Evolutionary conservation across 495 filamentous ascomycete species (phyloP).

Genomic region (Penicillium psychrofluorescens): DNA sequence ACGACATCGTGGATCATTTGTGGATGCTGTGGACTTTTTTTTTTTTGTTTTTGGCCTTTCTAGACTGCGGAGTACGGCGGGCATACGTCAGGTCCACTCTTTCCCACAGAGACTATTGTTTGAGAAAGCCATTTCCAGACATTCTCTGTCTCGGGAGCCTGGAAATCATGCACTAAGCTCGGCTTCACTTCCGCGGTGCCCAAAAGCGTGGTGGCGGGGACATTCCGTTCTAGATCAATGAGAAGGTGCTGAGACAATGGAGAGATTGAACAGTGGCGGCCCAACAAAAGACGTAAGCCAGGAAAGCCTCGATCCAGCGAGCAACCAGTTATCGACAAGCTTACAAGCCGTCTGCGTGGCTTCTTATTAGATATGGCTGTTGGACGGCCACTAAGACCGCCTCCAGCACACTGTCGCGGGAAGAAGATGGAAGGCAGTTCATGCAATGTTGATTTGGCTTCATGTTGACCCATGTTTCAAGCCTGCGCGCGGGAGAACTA

Average conservation of each 20-base stretch:
- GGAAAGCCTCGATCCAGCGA: too few relatives aligned
- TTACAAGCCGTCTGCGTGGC: too few relatives aligned
- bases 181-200: constrained; percentile 20
- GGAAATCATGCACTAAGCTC: constrained; percentile 8
- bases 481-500: constrained; percentile 11
- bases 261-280: too few relatives aligned
- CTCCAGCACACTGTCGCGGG: too few relatives aligned
- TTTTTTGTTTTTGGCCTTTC: constrained; percentile 2
- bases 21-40: constrained; percentile 7
- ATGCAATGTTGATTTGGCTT: constrained; percentile 10
- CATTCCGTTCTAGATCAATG: too few relatives aligned
- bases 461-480: constrained; percentile 14
- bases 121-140: constrained; percentile 11
- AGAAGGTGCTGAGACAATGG: too few relatives aligned
- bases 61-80: constrained; percentile 7
- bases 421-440: constrained; percentile 13
- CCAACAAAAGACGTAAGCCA: too few relatives aligned
- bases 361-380: too few relatives aligned
- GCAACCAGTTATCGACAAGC: too few relatives aligned
- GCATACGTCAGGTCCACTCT: constrained; percentile 7
- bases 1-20: constrained; percentile 11
- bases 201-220: constrained; percentile 1
- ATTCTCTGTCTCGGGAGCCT: constrained; percentile 11
- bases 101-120: too few relatives aligned
- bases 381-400: too few relatives aligned